phyloP scores from a whole-genome alignment of 2,329 filamentous ascomycete genomes.

The Chrysosporium queenslandicum region DNA sequence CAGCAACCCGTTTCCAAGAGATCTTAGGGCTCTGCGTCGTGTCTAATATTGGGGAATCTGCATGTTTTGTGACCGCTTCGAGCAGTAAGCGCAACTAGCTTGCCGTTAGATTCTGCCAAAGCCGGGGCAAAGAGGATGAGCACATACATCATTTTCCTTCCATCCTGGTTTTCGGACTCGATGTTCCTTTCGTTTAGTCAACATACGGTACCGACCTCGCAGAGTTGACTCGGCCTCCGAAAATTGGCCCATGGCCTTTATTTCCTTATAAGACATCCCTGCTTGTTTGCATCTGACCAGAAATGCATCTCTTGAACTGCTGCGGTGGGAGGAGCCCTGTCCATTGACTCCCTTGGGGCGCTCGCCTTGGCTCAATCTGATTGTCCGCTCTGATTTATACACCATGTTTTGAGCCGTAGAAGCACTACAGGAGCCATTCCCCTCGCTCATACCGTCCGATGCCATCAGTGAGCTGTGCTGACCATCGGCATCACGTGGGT shows the following conservation, averaged over 20 bases:
- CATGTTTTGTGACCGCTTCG: constrained; percentile 29
- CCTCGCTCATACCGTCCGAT: not conserved
- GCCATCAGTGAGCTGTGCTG: not conserved
- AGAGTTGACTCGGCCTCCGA: constrained; percentile 41
- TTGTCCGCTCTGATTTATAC: not conserved
- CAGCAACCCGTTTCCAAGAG: constrained; percentile 50
- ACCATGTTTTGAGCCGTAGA: not conserved
- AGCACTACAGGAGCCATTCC: not conserved
- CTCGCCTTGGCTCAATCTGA: not conserved
- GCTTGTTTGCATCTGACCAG: constrained; percentile 34
- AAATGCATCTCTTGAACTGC: constrained; percentile 29
- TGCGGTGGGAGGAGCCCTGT: constrained; percentile 11
- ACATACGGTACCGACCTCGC: constrained; percentile 38
- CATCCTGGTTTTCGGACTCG: constrained; percentile 39
- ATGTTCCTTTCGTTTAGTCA: constrained; percentile 39
- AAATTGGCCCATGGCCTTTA: constrained; percentile 36
- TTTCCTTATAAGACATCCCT: constrained; percentile 40
- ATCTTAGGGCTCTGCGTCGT: constrained; percentile 34
- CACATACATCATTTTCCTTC: constrained; percentile 36
- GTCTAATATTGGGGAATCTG: constrained; percentile 15
- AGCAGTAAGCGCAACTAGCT: constrained; percentile 33
- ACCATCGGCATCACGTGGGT: not conserved
- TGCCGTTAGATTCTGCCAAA: not conserved
- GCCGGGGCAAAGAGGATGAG: not conserved
- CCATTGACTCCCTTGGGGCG: not conserved